These are phyloP conservation scores for Colletotrichum sp. DNA, from an alignment of 2,329 filamentous ascomycete species.

Conservation along the genomic window DNA sequence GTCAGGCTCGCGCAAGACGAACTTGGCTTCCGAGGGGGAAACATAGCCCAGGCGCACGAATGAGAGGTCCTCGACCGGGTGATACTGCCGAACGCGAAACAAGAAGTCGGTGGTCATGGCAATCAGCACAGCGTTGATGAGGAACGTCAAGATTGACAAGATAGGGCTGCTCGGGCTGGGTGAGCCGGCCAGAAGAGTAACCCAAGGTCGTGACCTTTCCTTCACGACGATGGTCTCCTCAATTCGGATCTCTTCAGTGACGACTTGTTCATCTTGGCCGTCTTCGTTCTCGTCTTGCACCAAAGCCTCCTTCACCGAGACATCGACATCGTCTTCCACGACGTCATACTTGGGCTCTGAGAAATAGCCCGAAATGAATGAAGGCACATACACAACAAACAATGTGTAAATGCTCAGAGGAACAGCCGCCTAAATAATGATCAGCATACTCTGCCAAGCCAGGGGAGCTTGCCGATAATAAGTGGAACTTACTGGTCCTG, in stretches of 20 bases:
- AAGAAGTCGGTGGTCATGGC: constrained; percentile 78
- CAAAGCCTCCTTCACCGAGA: constrained; percentile 55
- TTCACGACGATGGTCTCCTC: constrained; percentile 67
- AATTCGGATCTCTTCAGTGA: constrained; percentile 61
- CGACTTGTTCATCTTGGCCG: constrained; percentile 34
- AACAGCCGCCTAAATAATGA: constrained; percentile 22
- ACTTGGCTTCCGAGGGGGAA: constrained; percentile 77
- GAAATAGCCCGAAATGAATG: constrained; percentile 65
- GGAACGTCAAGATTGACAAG: constrained; percentile 70
- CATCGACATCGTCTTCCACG: constrained; percentile 65
- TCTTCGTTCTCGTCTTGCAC: constrained; percentile 38
- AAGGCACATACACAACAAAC: constrained; percentile 69
- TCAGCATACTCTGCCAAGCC: background rate
- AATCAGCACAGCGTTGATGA: constrained; percentile 74
- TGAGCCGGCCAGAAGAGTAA: constrained; percentile 75
- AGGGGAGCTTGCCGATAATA: background rate
- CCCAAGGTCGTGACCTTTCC: constrained; percentile 62
- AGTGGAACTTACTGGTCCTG: constrained; percentile 32
- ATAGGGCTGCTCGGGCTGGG: constrained; percentile 74
- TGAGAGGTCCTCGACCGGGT: constrained; percentile 77
- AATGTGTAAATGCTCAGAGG: constrained; percentile 55
- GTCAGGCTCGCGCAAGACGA: constrained; percentile 87
- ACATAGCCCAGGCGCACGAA: constrained; percentile 90
- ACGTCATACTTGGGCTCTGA: constrained; percentile 62
- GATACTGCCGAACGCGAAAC: constrained; percentile 72